Percentiles rank a stretch among this genome's conserved stretches.
Conservation (phyloP, 1,284 basidiomycete species). For the Pisolithus thermaeus region DNA sequence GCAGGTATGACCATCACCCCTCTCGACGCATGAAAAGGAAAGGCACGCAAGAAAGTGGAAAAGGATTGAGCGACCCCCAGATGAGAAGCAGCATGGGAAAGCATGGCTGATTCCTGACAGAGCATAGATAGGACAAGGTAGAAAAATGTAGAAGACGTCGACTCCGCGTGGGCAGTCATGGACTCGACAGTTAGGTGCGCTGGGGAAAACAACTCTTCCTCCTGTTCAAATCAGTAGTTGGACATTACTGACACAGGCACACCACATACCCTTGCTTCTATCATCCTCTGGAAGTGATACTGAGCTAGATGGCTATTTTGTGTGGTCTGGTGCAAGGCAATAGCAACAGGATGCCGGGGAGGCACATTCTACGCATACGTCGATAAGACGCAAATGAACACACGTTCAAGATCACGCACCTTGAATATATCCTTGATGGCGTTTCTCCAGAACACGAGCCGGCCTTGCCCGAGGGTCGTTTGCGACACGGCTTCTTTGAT, state of each 20-base stretch:
- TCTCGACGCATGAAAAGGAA: constrained; percentile 72
- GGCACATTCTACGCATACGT: constrained; percentile 53
- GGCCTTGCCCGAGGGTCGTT: constrained; percentile 77
- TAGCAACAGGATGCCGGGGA: constrained; percentile 78
- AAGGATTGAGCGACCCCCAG: constrained; percentile 70
- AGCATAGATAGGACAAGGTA: constrained; percentile 77
- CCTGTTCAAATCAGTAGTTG: constrained; percentile 39
- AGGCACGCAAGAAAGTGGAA: constrained; percentile 65
- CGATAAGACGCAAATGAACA: constrained; percentile 12
- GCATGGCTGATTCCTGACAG: constrained; percentile 52
- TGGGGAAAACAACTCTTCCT: constrained; percentile 65
- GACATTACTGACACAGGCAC: constrained; percentile 1
- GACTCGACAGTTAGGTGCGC: constrained; percentile 68
- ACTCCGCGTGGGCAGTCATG: constrained; percentile 67
- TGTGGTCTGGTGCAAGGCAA: constrained; percentile 64
- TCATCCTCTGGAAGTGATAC: constrained; percentile 81
- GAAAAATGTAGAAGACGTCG: constrained; percentile 74
- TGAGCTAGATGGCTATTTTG: constrained; percentile 47
- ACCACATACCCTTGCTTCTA: constrained; percentile 69
- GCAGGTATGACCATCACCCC: constrained; percentile 78
- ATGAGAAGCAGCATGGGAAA: constrained; percentile 79
- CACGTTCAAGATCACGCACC: constrained; percentile 37
- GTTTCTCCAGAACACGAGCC: constrained; percentile 92
- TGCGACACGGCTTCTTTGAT: constrained; percentile 79
- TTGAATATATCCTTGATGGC: constrained; percentile 68